phyloP scores from a whole-genome alignment of 352 stramenopile genomes.

The Phytopythium cucurbitacearum region DNA sequence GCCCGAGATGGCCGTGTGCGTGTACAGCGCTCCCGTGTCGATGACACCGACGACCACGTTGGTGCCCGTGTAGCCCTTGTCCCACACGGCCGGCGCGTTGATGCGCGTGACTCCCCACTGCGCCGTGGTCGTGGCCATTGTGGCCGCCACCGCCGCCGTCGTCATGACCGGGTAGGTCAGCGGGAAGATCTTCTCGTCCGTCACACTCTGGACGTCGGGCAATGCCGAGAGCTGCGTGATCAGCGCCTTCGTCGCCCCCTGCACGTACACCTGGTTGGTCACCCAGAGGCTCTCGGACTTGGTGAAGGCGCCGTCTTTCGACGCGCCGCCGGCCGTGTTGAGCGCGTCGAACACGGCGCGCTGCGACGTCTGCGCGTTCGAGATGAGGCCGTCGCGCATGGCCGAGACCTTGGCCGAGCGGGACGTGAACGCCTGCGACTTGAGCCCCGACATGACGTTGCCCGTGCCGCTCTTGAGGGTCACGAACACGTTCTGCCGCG shows the following conservation, averaged over 20 bases:
- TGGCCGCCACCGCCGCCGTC: constrained; percentile 14
- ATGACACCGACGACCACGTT: constrained; percentile 56
- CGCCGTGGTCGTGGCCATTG: constrained; percentile 17
- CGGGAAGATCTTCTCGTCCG: constrained; percentile 38
- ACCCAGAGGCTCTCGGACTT: constrained; percentile 50
- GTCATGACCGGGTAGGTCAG: constrained; percentile 21
- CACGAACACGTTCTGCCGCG: constrained; percentile 44
- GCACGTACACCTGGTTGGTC: constrained; percentile 55
- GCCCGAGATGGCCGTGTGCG: constrained; percentile 33
- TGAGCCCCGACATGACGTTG: constrained; percentile 25
- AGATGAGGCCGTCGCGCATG: constrained; percentile 29
- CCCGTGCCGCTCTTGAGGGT: constrained; percentile 35
- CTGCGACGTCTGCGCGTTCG: constrained; percentile 32
- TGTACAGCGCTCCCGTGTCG: constrained; percentile 49
- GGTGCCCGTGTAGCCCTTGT: constrained; percentile 40
- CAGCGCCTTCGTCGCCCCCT: constrained; percentile 34
- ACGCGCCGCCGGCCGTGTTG: constrained; percentile 9
- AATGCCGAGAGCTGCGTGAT: constrained; percentile 40
- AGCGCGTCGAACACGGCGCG: constrained; percentile 21
- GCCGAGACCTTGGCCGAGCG: constrained; percentile 21
- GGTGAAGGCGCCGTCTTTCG: constrained; percentile 12
- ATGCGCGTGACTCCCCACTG: constrained; percentile 54
- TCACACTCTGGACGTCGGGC: constrained; percentile 31
- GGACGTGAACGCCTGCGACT: constrained; percentile 28
- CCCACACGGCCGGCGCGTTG: constrained; percentile 42